Conservation (phyloP, 2,329 filamentous ascomycete species). For the Paraphoma chrysanthemicola region DNA sequence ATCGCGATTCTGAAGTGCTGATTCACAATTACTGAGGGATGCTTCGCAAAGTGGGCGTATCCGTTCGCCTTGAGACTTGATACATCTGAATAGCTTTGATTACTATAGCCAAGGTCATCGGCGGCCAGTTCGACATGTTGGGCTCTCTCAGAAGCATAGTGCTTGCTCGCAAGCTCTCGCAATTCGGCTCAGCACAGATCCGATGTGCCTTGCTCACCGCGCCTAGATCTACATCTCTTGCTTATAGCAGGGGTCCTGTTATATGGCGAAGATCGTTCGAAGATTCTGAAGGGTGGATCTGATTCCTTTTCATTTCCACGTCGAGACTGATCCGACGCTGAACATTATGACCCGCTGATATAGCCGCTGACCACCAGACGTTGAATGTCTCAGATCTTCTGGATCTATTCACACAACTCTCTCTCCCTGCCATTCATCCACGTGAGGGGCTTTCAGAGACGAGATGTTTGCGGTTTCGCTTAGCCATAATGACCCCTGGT, state of each 20-base stretch:
- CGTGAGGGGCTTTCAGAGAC: constrained; percentile 15
- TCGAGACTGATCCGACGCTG: constrained; percentile 10
- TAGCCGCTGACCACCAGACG: constrained; percentile 28
- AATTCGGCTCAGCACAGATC: not conserved
- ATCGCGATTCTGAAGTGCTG: not conserved
- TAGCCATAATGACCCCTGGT: constrained; percentile 14
- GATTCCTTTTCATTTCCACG: constrained; percentile 1
- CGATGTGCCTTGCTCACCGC: not conserved
- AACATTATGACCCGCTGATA: constrained; percentile 21
- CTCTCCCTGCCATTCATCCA: constrained; percentile 25
- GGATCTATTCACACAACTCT: constrained; percentile 12
- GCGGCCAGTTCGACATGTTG: not conserved
- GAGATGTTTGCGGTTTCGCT: constrained; percentile 7
- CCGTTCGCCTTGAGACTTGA: not conserved
- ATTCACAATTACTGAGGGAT: not conserved
- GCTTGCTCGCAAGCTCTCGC: not conserved
- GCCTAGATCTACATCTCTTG: not conserved
- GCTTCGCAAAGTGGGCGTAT: not conserved
- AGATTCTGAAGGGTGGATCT: not conserved
- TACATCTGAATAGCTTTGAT: not conserved
- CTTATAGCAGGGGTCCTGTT: not conserved
- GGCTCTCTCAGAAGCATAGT: not conserved
- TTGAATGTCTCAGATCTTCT: constrained; percentile 28
- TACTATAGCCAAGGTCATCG: not conserved
- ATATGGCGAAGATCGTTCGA: not conserved